phyloP scores from a whole-genome alignment of 495 filamentous ascomycete species.

The Halenospora varia region DNA sequence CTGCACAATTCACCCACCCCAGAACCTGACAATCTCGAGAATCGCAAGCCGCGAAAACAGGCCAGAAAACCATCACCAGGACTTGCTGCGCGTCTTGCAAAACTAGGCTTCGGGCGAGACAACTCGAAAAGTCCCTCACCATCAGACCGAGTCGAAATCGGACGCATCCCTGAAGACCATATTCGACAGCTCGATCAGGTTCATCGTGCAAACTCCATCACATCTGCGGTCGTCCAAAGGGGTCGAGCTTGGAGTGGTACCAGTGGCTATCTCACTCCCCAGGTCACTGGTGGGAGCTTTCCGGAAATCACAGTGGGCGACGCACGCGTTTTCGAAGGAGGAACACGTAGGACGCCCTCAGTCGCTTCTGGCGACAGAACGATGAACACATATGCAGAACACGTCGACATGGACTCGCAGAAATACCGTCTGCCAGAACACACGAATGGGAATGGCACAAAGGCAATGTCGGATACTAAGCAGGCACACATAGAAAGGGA shows the following conservation, averaged over 20 bases:
- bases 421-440: slow-evolving; percentile 63
- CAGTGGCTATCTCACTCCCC: slow-evolving; percentile 23
- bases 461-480: slow-evolving; percentile 46
- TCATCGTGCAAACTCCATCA: slow-evolving; percentile 54
- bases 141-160: slow-evolving; percentile 46
- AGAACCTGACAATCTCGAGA: slow-evolving; percentile 1
- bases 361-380: slow-evolving; percentile 12
- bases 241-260: slow-evolving; percentile 56
- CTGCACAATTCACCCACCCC: slow-evolving; percentile 5
- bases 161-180: slow-evolving; percentile 70
- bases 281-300: slow-evolving; percentile 19
- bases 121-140: slow-evolving; percentile 29
- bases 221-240: slow-evolving; percentile 45
- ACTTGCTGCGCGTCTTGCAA: slow-evolving; percentile 71
- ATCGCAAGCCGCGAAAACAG: slow-evolving; percentile 25
- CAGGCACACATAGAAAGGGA: slow-evolving; percentile 48
- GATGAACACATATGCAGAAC: slow-evolving; percentile 18
- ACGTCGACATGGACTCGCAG: slow-evolving; percentile 54
- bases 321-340: slow-evolving; percentile 16
- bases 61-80: slow-evolving; percentile 64
- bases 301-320: slow-evolving; percentile 9
- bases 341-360: slow-evolving; percentile 16
- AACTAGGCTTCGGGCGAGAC: slow-evolving; percentile 57
- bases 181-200: slow-evolving; percentile 62
- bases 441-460: slow-evolving; percentile 56